Percentiles rank a stretch among this genome's conserved stretches.
Conservation (phyloP, 306 rosid species). For the Betula pendula region DNA sequence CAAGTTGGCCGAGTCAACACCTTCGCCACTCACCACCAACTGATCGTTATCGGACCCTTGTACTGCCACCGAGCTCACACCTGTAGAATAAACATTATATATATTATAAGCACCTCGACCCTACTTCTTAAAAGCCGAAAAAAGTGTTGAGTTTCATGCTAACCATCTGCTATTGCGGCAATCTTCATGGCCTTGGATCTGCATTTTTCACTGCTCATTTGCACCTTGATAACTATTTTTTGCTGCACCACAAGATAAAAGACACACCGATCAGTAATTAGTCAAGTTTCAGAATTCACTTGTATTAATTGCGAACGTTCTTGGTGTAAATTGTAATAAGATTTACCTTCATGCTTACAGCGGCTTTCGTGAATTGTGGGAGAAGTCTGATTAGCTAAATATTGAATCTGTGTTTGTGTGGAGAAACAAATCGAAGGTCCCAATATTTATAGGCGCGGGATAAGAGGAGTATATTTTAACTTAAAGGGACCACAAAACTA, state of each 20-base stretch:
- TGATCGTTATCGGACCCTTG: slow-evolving; percentile 28
- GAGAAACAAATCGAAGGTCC: not conserved
- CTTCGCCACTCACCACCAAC: slow-evolving; percentile 31
- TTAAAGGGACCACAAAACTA: no score
- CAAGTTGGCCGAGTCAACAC: slow-evolving; percentile 24
- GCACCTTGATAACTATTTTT: slow-evolving; percentile 33
- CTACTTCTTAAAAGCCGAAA: not conserved
- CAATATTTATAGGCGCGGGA: no score
- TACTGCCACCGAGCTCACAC: slow-evolving; percentile 40
- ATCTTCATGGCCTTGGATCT: slow-evolving; percentile 39
- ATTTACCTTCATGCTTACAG: not conserved
- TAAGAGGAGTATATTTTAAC: no score
- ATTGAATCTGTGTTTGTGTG: not conserved
- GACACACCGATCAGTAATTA: no score
- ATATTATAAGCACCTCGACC: no score
- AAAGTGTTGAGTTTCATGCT: not conserved
- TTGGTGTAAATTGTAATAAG: no score
- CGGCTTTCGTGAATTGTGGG: not conserved
- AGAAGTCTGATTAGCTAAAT: not conserved
- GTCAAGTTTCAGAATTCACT: not conserved
- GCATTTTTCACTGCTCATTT: slow-evolving; percentile 25
- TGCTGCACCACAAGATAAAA: slow-evolving; percentile 28
- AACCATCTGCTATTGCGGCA: slow-evolving; percentile 24
- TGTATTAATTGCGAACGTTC: no score
- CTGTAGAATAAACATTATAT: slow-evolving; percentile 16